Percentiles rank a stretch among this genome's conserved stretches.
Evolutionary conservation across 768 basidiomycete species (phyloP).

Genomic region (Trametes punicea): DNA sequence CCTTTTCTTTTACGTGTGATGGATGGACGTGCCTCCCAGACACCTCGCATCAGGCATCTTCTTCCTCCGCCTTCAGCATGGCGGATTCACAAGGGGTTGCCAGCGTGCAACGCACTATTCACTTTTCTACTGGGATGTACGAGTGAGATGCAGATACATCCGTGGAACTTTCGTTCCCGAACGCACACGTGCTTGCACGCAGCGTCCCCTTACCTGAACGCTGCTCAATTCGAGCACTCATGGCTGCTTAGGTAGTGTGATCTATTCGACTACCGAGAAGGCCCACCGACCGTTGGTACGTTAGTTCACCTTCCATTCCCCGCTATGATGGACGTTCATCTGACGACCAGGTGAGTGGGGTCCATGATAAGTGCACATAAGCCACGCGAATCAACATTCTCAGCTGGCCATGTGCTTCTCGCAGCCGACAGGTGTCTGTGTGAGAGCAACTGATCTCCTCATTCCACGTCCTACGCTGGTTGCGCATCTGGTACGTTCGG

Average conservation of each 20-base stretch:
- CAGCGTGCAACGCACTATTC: not conserved
- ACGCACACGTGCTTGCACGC: not conserved
- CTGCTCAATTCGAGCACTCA: not conserved
- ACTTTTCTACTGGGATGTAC: not conserved
- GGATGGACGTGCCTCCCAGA: not conserved
- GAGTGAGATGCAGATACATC: constrained; percentile 4
- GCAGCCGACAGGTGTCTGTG: constrained; percentile 12
- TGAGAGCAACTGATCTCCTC: constrained; percentile 13
- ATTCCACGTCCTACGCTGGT: not conserved
- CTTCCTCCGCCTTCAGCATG: too few species aligned
- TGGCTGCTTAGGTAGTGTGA: not conserved
- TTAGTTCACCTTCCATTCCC: constrained; percentile 3
- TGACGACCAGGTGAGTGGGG: not conserved
- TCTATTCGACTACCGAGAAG: not conserved
- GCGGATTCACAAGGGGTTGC: too few species aligned
- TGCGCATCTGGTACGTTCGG: not conserved
- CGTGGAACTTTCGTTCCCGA: constrained; percentile 8
- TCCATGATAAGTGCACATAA: not conserved
- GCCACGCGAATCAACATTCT: constrained; percentile 14
- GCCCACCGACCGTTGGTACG: not conserved
- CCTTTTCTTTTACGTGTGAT: constrained; percentile 14
- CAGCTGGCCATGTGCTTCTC: constrained; percentile 13
- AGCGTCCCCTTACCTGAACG: not conserved
- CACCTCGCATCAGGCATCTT: not conserved
- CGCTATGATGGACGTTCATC: not conserved